Base-by-base conservation (phyloP, 2,329 filamentous ascomycete species). In the Botrytis cinerea region DNA sequence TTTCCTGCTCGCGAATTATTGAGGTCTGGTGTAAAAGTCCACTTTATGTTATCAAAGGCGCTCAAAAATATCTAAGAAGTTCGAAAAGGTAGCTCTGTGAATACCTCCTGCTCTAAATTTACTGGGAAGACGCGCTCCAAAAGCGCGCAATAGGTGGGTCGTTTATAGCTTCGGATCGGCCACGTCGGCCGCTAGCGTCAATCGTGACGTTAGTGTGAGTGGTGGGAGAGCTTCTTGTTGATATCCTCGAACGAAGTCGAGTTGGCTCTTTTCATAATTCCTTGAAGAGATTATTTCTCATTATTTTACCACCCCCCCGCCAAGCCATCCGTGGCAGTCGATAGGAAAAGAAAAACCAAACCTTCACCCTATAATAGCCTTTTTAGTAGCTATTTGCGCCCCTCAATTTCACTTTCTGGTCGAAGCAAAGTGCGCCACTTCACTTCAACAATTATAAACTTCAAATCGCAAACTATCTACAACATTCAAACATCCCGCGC, bases 391-490 rank as follows among this genome's bases (percentile, higher is more conserved):
- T 43, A 48, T 61, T 40, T 46, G 25, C 40, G 10, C 51, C 51
- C 22, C 38, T 60, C 51, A 16, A 61, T 74, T 74, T 70, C 63
- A 75, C 75, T 78, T 72, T 76, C 78, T 75, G 78, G 78, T 78
- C 77, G 78, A 60, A 80, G 78, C 77, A 77, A 77, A 73, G 70
- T 74, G 75, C 71, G 71, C 73, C 73, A 63, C 70, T 70, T 46
- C 73, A 63, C 70, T 70, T 46, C 70, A 73, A 74, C 71, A 59
- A 74, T 38, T 43, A 71, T 68, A 48, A 71, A 57, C 43, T 73
- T 38, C 70, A 73, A 61, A 75, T 59, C 73, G 51, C 63, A 72
- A 72, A 28, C 46, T 32, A 32, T 72, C 43, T 69, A 75, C 51
- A 75, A 70, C 66, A 45, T 45, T 12, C 61, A 28, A 35, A 9